Evolutionary conservation across 2,329 filamentous ascomycete species (phyloP).

Genomic region (Rutstroemia sp.): DNA sequence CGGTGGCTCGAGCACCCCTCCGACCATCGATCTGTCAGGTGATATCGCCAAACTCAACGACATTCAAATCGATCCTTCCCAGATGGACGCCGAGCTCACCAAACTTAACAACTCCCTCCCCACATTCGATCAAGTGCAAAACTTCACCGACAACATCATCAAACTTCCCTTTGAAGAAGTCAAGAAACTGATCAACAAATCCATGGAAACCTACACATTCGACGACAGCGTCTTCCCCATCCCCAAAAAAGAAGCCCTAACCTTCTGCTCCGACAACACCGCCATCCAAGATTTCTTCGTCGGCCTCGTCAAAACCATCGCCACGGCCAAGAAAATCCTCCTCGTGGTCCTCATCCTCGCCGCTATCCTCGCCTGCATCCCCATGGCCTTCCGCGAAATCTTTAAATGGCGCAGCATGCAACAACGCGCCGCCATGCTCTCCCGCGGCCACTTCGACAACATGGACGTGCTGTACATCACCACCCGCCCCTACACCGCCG

Average conservation of each 20-base stretch:
- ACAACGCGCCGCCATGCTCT: conserved; percentile 59
- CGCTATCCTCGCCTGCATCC: conserved; percentile 65
- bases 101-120: conserved; percentile 74
- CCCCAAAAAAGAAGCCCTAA: conserved; percentile 72
- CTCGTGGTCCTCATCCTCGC: conserved; percentile 65
- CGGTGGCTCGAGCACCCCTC: conserved; percentile 33
- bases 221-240: conserved; percentile 73
- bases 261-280: conserved; percentile 83
- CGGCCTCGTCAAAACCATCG: conserved; percentile 57
- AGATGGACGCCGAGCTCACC: conserved; percentile 61
- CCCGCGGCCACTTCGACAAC: conserved; percentile 61
- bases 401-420: conserved; percentile 68
- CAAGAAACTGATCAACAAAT: conserved; percentile 63
- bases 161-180: conserved; percentile 75
- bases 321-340: conserved; percentile 65
- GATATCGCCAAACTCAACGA: conserved; percentile 60
- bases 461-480: conserved; percentile 87
- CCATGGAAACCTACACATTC: conserved; percentile 68
- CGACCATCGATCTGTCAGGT: conserved; percentile 56
- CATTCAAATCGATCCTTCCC: conserved; percentile 59
- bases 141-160: conserved; percentile 69
- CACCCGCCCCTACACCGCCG: conserved; percentile 70
- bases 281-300: conserved; percentile 80
- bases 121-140: conserved; percentile 74
- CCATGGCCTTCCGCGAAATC: conserved; percentile 77